Percentiles rank a stretch among this genome's conserved stretches.
These are phyloP conservation scores for Magnaporthiopsis incrustans DNA, from an alignment of 2,329 filamentous ascomycete genomes.

Conservation along the genomic window DNA sequence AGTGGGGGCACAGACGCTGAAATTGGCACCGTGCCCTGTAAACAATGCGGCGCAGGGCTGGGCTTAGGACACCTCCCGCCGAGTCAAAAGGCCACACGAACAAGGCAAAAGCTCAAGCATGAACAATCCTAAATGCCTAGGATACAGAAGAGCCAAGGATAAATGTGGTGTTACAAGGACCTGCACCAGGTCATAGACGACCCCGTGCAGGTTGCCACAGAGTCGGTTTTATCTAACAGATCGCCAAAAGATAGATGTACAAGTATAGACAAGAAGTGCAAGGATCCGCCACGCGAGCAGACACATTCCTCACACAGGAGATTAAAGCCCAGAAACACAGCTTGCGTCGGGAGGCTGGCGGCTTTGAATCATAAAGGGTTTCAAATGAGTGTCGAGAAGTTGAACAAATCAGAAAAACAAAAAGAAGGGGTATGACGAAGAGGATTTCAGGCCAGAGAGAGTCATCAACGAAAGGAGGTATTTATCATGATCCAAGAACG, in stretches of 20 bases:
- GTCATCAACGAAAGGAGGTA: slow-evolving; percentile 1
- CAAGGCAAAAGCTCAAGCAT: neutral
- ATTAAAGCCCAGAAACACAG: too few species aligned
- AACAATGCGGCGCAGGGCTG: too few species aligned
- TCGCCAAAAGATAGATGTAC: neutral
- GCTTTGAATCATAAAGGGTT: neutral
- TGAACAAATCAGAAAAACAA: neutral
- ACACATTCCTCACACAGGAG: neutral
- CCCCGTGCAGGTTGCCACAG: neutral
- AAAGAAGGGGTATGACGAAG: neutral
- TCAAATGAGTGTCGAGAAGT: neutral
- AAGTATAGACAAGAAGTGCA: neutral
- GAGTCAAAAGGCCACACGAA: too few species aligned
- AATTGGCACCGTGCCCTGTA: too few species aligned
- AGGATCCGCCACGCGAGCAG: neutral
- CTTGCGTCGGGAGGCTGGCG: too few species aligned
- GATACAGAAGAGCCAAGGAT: neutral
- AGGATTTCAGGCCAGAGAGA: neutral
- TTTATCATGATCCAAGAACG: slow-evolving; percentile 1
- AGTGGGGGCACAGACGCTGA: too few species aligned
- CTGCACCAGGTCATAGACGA: neutral
- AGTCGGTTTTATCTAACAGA: neutral
- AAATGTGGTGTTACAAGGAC: neutral
- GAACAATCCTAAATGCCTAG: too few species aligned
- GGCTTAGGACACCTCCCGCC: too few species aligned